phyloP scores from a whole-genome alignment of 2,329 filamentous ascomycete genomes.

The Talaromyces verruculosus region DNA sequence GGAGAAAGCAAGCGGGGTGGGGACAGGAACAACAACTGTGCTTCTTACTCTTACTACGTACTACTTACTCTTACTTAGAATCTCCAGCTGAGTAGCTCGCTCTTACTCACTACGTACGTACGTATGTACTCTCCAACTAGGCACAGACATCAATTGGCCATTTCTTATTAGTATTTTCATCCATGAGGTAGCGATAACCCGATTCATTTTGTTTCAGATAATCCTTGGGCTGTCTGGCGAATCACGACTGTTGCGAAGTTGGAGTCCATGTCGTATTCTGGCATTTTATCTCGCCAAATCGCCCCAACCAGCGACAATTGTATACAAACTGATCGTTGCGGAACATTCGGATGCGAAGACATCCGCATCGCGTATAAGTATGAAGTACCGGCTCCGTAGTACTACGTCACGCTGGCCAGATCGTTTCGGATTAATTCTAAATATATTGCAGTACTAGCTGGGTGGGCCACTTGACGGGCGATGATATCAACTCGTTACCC shows the following conservation, averaged over 20 bases:
- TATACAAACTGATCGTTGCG: background rate
- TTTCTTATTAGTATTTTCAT: background rate
- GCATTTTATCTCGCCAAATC: background rate
- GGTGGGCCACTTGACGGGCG: background rate
- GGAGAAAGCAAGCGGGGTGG: slow-evolving; percentile 2
- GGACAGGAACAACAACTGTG: background rate
- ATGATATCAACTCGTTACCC: background rate
- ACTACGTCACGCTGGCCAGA: background rate
- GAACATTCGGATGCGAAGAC: slow-evolving; percentile 1
- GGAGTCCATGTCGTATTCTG: background rate
- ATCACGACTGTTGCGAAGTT: background rate
- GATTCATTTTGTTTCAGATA: background rate
- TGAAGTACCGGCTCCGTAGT: background rate
- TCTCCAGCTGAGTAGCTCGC: background rate
- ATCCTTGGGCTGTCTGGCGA: background rate
- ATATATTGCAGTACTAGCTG: background rate
- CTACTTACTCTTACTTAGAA: background rate
- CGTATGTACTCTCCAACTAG: background rate
- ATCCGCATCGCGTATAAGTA: background rate
- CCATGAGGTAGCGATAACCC: background rate
- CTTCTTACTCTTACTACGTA: background rate
- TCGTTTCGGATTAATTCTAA: background rate
- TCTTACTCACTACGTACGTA: background rate
- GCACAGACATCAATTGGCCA: background rate
- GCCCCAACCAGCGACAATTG: background rate